These are phyloP conservation scores for Thalassiosira oceanica DNA, from an alignment of 352 stramenopile species.

Conservation along the genomic window DNA sequence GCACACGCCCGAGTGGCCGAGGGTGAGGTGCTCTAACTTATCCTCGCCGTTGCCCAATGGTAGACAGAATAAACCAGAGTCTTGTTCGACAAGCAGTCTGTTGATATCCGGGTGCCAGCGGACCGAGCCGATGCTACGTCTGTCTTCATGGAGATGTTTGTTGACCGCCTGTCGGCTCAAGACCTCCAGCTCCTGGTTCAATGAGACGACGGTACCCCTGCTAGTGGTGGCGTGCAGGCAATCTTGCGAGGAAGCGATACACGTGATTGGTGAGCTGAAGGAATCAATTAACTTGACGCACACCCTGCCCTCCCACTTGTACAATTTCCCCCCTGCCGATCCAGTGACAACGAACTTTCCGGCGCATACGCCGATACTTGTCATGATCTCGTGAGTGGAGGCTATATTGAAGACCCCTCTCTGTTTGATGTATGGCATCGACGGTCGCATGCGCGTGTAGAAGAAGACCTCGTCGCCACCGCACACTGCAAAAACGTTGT, in stretches of 20 bases:
- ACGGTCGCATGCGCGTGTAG: constrained; percentile 16
- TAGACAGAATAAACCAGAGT: constrained; percentile 7
- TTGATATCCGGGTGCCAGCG: constrained; percentile 4
- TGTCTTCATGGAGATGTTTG: neutral
- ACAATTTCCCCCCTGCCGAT: constrained; percentile 18
- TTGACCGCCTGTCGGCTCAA: neutral
- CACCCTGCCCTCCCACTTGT: constrained; percentile 35
- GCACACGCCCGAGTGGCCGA: neutral
- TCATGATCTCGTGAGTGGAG: constrained; percentile 33
- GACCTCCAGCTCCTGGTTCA: constrained; percentile 13
- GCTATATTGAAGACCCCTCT: constrained; percentile 24
- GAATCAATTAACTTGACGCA: constrained; percentile 19
- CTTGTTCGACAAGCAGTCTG: constrained; percentile 19
- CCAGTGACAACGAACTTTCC: constrained; percentile 20
- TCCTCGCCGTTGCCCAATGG: neutral
- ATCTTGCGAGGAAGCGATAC: neutral
- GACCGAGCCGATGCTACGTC: constrained; percentile 22
- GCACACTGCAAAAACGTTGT: constrained; percentile 35
- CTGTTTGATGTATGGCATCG: constrained; percentile 8
- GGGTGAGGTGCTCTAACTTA: neutral
- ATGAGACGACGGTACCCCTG: constrained; percentile 15
- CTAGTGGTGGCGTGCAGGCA: constrained; percentile 21
- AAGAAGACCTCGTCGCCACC: constrained; percentile 16
- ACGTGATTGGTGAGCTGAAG: constrained; percentile 6
- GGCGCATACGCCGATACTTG: constrained; percentile 18